phyloP scores from a whole-genome alignment of 169 alveolate genomes.

The Cryptosporidium meleagridis region DNA sequence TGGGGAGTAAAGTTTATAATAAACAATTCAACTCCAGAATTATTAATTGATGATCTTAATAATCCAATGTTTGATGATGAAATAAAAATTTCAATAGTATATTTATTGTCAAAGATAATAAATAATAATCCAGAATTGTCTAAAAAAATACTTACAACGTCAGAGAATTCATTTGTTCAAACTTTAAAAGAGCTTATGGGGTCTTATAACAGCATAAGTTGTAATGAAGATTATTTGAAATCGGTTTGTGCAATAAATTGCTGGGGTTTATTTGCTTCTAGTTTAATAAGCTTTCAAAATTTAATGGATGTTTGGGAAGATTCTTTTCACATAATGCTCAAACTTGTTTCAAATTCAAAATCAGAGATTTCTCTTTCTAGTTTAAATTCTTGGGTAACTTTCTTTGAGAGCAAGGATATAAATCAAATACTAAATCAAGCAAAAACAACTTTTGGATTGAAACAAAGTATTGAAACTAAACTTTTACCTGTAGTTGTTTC shows the following conservation, averaged over 20 bases:
- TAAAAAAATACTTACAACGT: slow-evolving; percentile 9
- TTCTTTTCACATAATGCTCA: slow-evolving; percentile 5
- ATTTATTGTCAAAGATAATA: slow-evolving; percentile 46
- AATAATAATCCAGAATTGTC: slow-evolving; percentile 55
- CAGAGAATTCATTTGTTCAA: slow-evolving; percentile 6
- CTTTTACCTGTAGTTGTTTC: slow-evolving; percentile 25
- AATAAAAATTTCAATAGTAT: slow-evolving; percentile 37
- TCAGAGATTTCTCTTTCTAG: slow-evolving; percentile 55
- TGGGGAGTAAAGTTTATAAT: slow-evolving; percentile 58
- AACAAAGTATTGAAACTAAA: slow-evolving; percentile 29
- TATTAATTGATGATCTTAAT: slow-evolving; percentile 35
- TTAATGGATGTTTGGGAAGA: slow-evolving; percentile 29
- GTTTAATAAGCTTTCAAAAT: slow-evolving; percentile 13
- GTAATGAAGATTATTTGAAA: neutral
- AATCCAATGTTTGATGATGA: slow-evolving; percentile 68
- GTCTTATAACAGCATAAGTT: slow-evolving; percentile 9
- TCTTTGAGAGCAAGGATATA: slow-evolving; percentile 46
- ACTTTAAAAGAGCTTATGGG: slow-evolving; percentile 34
- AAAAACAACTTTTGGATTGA: slow-evolving; percentile 6
- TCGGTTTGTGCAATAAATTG: slow-evolving; percentile 62
- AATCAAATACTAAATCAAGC: slow-evolving; percentile 9
- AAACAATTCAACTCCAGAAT: slow-evolving; percentile 49
- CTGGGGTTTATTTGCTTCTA: slow-evolving; percentile 50
- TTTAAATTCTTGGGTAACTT: slow-evolving; percentile 48
- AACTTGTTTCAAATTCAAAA: slow-evolving; percentile 36